These are phyloP conservation scores for Dicorynia guianensis DNA, from an alignment of 306 rosid species.

Conservation along the genomic window DNA sequence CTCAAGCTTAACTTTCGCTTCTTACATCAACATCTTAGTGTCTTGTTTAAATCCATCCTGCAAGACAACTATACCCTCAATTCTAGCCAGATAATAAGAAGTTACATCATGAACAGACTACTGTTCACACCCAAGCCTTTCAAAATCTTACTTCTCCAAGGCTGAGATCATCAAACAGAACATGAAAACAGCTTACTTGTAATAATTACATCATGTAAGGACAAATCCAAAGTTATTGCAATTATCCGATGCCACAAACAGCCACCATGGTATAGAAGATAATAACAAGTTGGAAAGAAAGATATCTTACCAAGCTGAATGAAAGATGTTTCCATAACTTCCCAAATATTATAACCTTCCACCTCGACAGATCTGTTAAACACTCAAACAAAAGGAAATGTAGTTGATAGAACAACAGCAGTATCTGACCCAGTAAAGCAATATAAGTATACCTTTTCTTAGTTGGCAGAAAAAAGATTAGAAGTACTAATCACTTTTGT, in stretches of 20 bases:
- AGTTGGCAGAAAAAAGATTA: background rate
- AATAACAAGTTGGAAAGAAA: background rate
- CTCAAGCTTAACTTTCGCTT: background rate
- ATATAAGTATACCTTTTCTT: too few relatives aligned
- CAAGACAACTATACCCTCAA: too few relatives aligned
- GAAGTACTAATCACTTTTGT: background rate
- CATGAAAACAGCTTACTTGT: background rate
- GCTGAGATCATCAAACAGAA: background rate
- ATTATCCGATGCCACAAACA: background rate
- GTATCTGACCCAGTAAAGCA: background rate
- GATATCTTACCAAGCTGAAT: background rate
- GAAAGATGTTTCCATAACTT: background rate
- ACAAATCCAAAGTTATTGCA: background rate
- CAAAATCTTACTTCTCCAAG: background rate
- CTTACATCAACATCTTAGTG: background rate
- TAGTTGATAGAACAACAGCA: background rate
- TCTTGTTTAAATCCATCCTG: too few relatives aligned
- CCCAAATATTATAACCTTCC: background rate
- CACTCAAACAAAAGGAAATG: background rate
- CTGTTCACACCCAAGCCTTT: conserved; percentile 10
- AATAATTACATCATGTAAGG: background rate
- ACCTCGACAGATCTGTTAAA: background rate
- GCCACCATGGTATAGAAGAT: background rate
- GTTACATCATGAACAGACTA: too few relatives aligned
- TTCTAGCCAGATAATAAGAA: background rate